Conservation (phyloP, 257 asterid species). For the Mitragyna speciosa region DNA sequence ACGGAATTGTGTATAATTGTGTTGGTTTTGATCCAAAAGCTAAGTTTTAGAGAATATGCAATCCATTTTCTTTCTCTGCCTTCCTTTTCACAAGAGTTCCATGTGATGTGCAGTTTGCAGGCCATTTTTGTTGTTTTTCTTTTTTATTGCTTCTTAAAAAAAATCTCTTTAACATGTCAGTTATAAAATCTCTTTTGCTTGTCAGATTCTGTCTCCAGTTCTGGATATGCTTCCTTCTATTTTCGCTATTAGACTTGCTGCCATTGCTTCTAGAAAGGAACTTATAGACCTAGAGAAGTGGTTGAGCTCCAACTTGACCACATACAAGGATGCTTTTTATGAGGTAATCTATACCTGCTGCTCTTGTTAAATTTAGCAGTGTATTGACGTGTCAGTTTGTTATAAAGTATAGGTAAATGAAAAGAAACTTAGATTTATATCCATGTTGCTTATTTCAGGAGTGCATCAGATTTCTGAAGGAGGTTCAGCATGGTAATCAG, state of each 20-base stretch:
- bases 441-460: conserved; percentile 55
- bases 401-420: background rate
- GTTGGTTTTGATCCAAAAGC: background rate
- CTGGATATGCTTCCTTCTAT: conserved; percentile 72
- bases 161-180: conserved; percentile 1
- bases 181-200: conserved; percentile 23
- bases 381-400: background rate
- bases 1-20: too few relatives aligned
- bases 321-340: conserved; percentile 65
- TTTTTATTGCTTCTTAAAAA: conserved; percentile 11
- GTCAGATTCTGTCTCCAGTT: conserved; percentile 68
- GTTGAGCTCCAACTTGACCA: conserved; percentile 57
- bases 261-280: conserved; percentile 78
- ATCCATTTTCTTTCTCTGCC: background rate
- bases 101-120: background rate
- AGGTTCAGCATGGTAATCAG: conserved; percentile 56
- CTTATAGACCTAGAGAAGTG: conserved; percentile 82
- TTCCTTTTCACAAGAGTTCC: background rate
- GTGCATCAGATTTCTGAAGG: conserved; percentile 82
- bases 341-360: conserved; percentile 46
- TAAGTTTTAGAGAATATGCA: background rate
- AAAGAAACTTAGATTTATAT: conserved; percentile 7
- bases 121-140: background rate
- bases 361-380: background rate
- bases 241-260: conserved; percentile 79